Percentiles rank a stretch among this genome's conserved stretches.
Evolutionary conservation across 345 rosid genomes (phyloP).

Genomic region (Odontarrhena argentea): DNA sequence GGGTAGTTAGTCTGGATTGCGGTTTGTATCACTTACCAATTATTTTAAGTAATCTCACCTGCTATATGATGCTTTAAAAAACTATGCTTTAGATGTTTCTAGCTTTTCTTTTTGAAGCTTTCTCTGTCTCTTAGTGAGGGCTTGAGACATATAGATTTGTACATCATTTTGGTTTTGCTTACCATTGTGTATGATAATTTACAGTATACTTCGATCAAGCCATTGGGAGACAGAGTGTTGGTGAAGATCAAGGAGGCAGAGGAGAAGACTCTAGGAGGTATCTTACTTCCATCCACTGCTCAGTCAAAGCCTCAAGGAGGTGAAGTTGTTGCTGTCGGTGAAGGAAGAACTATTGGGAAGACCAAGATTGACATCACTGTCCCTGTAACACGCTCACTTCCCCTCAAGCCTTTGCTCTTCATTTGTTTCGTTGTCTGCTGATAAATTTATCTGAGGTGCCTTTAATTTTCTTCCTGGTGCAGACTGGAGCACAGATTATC

Average conservation of each 20-base stretch:
- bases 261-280: constrained; percentile 83
- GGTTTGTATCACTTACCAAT: constrained; percentile 6
- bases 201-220: constrained; percentile 81
- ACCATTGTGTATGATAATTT: not conserved
- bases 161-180: not conserved
- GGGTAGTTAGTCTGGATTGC: not conserved
- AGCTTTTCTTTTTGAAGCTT: constrained; percentile 12
- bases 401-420: not conserved
- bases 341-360: constrained; percentile 76
- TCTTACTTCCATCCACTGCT: constrained; percentile 79
- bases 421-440: not conserved
- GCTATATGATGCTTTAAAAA: not conserved
- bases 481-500: constrained; percentile 79
- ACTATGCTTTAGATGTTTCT: not conserved
- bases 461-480: constrained; percentile 19
- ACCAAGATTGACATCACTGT: constrained; percentile 55
- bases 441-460: not conserved
- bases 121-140: not conserved
- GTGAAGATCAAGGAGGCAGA: constrained; percentile 80
- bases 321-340: constrained; percentile 90
- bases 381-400: constrained; percentile 45
- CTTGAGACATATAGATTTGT: not conserved
- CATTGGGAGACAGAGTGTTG: constrained; percentile 87
- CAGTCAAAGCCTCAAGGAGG: constrained; percentile 91
- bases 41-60: not conserved